A percentile compares a stretch with the other conserved stretches of the same genome.
Evolutionary conservation across 768 basidiomycete genomes (phyloP).

Genomic region (Mycena leptocephala): DNA sequence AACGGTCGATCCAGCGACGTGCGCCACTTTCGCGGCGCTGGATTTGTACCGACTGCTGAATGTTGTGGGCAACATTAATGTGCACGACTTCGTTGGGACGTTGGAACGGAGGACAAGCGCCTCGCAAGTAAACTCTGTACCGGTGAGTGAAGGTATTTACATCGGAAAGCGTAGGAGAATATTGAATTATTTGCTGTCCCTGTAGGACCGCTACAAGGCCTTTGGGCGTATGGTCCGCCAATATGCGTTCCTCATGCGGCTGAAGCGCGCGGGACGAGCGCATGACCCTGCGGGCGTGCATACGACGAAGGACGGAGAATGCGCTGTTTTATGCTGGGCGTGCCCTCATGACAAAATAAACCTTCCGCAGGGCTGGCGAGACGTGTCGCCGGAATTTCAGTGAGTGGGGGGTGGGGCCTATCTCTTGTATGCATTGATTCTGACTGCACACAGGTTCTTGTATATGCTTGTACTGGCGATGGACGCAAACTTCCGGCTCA

Average conservation of each 20-base stretch:
- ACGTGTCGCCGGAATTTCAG: conserved; percentile 1
- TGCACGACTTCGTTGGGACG: conserved; percentile 18
- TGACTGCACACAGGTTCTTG: conserved; percentile 28
- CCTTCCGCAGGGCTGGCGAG: conserved; percentile 18
- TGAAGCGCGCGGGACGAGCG: conserved; percentile 7
- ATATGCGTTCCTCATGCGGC: conserved; percentile 10
- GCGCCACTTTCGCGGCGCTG: too few species aligned
- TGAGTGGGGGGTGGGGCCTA: too few species aligned
- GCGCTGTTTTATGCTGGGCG: conserved; percentile 23
- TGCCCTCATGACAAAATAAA: conserved; percentile 12
- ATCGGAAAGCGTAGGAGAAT: neutral
- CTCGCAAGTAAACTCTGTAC: neutral
- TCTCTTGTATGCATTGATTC: too few species aligned
- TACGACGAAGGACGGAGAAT: neutral
- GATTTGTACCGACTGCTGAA: too few species aligned
- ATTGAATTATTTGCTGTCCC: neutral
- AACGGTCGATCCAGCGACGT: too few species aligned
- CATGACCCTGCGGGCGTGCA: conserved; percentile 2
- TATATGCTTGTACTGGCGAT: conserved; percentile 27
- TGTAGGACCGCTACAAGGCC: conserved; percentile 28
- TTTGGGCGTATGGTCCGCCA: conserved; percentile 21
- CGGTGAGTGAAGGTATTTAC: conserved; percentile 10
- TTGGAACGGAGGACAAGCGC: conserved; percentile 21
- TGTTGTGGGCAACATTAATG: too few species aligned
- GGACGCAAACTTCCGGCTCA: conserved; percentile 41